Base-by-base conservation (phyloP, 164 flowering plant genomes). In the Chimonanthus salicifolius region DNA sequence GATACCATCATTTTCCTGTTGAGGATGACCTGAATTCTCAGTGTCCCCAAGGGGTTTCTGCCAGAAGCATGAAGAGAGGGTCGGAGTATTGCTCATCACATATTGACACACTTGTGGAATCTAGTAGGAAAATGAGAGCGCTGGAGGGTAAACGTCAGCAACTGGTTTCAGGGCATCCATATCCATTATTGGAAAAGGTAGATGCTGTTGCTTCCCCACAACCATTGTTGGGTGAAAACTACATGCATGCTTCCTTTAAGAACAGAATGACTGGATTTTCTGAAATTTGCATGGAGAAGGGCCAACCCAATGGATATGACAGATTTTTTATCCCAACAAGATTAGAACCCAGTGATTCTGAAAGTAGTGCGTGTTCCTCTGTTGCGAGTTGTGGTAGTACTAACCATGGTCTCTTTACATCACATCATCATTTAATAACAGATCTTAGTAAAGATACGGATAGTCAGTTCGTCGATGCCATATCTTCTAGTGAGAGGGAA, bases 351-450 rank as follows among this genome's bases (percentile, higher is more conserved):
- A 80, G 67, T 83, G 85, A 83, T 74, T 79, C 81, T 71, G 86
- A 85, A 70, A 83, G 85, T 77, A 79, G 80, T 75, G 69, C 78
- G 21, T 87, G 84, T 81, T 87, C 84, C 81, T 90, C 95, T 71
- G 94, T 91, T 74, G 98, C 87, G 87, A 92, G 99, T 82, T 91
- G 97, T 86, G 87, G 92, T 76, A 71, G 81, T 75, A 63, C 48
- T 81, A 79, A 80, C 77, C 62, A 74, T 71, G 71, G 71, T 75
- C 75, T 76, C 69, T 75, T 72, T 79, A 77, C 72, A 74, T 76
- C 71, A n/a, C 72, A 64, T 72, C 18, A 15, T 79, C 75, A 44
- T 69, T 81, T 70, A 69, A 70, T 75, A 67, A 71, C 76, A 63
- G 78, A 75, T 69, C 74, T 71, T 74, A 68, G 51, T 78, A 79